Base-by-base conservation (phyloP, 2,329 filamentous ascomycete species). In the Diaporthe longicolla region DNA sequence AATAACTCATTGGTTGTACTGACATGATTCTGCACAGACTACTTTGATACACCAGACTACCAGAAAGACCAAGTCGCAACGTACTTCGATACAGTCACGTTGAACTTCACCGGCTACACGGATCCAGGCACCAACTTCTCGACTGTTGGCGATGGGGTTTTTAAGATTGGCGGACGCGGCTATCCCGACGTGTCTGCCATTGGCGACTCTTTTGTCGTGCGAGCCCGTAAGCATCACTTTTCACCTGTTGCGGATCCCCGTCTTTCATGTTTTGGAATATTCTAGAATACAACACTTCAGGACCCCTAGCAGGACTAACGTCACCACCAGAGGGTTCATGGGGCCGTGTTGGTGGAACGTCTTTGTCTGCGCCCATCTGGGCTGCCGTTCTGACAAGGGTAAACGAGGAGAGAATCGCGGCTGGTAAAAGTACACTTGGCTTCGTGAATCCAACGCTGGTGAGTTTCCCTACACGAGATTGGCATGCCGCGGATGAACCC, bases 361-460 rank as follows among this genome's bases (percentile, higher is more conserved):
- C 85, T 66, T 86, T 87, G 10, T 84, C 84, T 3, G 79, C 85
- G 43, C 89, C 88, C 0, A 84, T 87, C 1, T 85, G 86, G 76
- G 87, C 84, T 0, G 80, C 84, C 0, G 83, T 88, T 52, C 77
- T 90, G 37, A 89, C 85, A 1, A 77, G 88, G 76, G 81, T 89
- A 48, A 89, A 89, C 74, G 87, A 89, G 78, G 86, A 86, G 77
- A 80, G 87, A 29, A 77, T 88, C 32, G 82, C 82, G 10, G 81
- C 78, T 0, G 84, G 84, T 2, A 89, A 88, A 79, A 79, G 81
- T 7, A 80, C 86, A 0, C 83, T 90, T 15, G 88, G 88, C 0
- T 89, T 89, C 76, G 79, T 89, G 26, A 87, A 89, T 68, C 87
- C 85, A 0, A 84, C 85, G 54, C 77, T 89, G 83, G 86, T 75